Conservation (phyloP, 2,329 filamentous ascomycete genomes). For the Phaeosphaeriaceae sp. region DNA sequence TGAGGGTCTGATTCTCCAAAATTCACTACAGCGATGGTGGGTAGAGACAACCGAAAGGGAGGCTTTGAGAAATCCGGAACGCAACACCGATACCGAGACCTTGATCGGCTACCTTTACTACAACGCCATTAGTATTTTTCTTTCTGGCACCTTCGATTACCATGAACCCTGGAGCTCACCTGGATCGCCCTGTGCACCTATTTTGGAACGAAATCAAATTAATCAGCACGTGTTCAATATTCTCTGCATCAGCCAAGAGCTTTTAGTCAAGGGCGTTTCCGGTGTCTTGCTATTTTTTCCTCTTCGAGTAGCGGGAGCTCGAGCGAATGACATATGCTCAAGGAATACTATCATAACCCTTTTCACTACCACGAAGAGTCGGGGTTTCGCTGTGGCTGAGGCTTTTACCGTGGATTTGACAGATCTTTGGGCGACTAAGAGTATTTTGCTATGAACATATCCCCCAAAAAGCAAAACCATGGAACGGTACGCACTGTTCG, state of each 20-base stretch:
- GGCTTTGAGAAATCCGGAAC: not conserved
- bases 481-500: not conserved
- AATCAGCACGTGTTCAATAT: conserved; percentile 26
- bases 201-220: conserved; percentile 15
- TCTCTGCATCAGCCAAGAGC: conserved; percentile 18
- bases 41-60: conserved; percentile 16
- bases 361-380: conserved; percentile 11
- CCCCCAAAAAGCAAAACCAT: no score
- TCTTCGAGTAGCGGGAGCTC: conserved; percentile 34
- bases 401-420: conserved; percentile 20
- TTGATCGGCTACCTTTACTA: conserved; percentile 26
- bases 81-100: conserved; percentile 15
- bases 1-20: conserved; percentile 26
- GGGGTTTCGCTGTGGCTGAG: conserved; percentile 27
- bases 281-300: conserved; percentile 36
- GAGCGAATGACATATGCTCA: conserved; percentile 12
- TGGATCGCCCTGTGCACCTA: conserved; percentile 26
- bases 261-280: conserved; percentile 23
- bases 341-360: conserved; percentile 18
- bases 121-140: conserved; percentile 35
- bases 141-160: conserved; percentile 37
- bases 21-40: conserved; percentile 24
- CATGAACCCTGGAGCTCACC: conserved; percentile 21
- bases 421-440: conserved; percentile 18
- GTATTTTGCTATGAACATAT: not conserved